Evolutionary conservation across 192 early-diverging fungal species (phyloP).

Genomic region (Podochytrium sp.): DNA sequence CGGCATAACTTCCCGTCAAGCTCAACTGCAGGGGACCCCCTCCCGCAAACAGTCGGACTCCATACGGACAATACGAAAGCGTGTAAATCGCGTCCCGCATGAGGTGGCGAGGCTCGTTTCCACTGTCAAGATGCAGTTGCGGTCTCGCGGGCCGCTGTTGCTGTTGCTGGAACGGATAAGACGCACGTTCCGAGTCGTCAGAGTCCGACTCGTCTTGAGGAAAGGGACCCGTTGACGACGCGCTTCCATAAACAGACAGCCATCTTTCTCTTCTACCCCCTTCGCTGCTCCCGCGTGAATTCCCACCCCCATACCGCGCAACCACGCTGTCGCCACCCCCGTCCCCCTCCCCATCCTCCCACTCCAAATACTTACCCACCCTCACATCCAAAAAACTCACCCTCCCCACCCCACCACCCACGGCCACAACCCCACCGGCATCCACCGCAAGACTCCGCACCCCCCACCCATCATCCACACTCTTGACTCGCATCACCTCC

Average conservation of each 20-base stretch:
- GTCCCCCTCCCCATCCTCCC: slow-evolving; percentile 28
- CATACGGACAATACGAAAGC: slow-evolving; percentile 49
- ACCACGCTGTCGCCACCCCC: not conserved
- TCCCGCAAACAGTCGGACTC: slow-evolving; percentile 56
- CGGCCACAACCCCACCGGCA: slow-evolving; percentile 51
- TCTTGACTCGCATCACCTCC: slow-evolving; percentile 54
- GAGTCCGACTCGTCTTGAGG: too few relatives aligned
- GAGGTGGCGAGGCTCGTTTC: too few relatives aligned
- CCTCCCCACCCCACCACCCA: slow-evolving; percentile 68
- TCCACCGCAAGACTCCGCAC: slow-evolving; percentile 58
- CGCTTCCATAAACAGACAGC: slow-evolving; percentile 51
- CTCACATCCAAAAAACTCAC: slow-evolving; percentile 69
- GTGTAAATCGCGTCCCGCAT: slow-evolving; percentile 68
- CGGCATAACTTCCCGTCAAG: slow-evolving; percentile 47
- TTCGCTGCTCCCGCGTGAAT: slow-evolving; percentile 44
- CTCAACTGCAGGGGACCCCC: slow-evolving; percentile 67
- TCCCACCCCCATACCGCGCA: not conserved
- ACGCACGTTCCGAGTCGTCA: too few relatives aligned
- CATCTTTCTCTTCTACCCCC: slow-evolving; percentile 50
- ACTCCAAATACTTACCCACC: slow-evolving; percentile 55
- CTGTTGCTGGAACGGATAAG: too few relatives aligned
- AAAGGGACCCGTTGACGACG: too few relatives aligned
- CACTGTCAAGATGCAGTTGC: too few relatives aligned
- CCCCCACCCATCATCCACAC: slow-evolving; percentile 73
- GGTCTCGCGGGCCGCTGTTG: too few relatives aligned